These are phyloP conservation scores for Xylaria arbuscula DNA, from an alignment of 2,329 filamentous ascomycete genomes.

Conservation along the genomic window DNA sequence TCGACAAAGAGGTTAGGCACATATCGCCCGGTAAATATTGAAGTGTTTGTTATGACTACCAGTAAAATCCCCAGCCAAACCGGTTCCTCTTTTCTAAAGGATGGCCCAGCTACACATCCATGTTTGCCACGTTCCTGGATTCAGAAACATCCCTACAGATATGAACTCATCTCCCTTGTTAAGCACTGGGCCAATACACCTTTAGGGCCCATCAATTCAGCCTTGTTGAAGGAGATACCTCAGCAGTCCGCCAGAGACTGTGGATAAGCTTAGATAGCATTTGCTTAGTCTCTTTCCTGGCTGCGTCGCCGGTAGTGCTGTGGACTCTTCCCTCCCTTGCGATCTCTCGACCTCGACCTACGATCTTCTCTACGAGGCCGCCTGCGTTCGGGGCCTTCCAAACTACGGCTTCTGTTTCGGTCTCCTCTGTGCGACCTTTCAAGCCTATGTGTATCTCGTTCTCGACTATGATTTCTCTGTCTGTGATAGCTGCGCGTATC, in stretches of 20 bases:
- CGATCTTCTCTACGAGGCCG: conserved; percentile 37
- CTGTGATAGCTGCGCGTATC: conserved; percentile 57
- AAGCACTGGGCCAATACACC: background rate
- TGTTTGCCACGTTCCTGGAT: too few relatives aligned
- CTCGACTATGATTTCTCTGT: conserved; percentile 42
- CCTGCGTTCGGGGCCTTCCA: conserved; percentile 38
- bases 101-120: background rate
- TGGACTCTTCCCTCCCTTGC: conserved; percentile 44
- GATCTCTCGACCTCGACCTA: conserved; percentile 40
- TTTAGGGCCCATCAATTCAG: background rate
- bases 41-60: background rate
- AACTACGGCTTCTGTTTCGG: conserved; percentile 43
- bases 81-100: background rate
- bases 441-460: conserved; percentile 35
- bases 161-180: background rate
- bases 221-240: background rate
- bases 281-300: conserved; percentile 31
- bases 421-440: conserved; percentile 37
- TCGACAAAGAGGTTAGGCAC: background rate
- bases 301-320: conserved; percentile 37
- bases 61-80: background rate
- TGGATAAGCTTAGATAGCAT: background rate
- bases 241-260: background rate
- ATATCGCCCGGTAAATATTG: background rate
- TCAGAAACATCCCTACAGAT: background rate